A percentile compares a stretch with the other conserved stretches of the same genome.
Conservation (phyloP, 2,329 filamentous ascomycete genomes). For the Fusarium piperis region DNA sequence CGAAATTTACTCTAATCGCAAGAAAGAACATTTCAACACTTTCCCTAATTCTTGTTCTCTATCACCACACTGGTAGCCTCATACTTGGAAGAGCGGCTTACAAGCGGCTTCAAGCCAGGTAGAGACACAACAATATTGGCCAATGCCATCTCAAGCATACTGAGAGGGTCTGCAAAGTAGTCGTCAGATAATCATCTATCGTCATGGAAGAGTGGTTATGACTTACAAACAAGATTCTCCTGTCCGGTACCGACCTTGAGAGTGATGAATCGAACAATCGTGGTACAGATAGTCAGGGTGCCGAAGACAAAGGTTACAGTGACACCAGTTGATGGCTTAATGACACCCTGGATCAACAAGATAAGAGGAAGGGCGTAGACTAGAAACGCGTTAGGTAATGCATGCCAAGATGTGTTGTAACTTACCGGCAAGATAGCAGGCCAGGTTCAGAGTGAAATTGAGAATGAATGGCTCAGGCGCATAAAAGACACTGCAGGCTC, state of each 20-base stretch:
- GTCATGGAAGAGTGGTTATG: fast-evolving
- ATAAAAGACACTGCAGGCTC: conserved; percentile 49
- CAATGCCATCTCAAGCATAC: conserved; percentile 33
- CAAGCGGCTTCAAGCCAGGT: conserved; percentile 33
- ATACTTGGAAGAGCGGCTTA: conserved; percentile 9
- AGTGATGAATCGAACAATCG: conserved; percentile 25
- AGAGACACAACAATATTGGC: conserved; percentile 33
- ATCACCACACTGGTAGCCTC: conserved; percentile 11
- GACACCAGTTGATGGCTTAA: conserved; percentile 23
- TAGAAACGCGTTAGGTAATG: conserved; percentile 7
- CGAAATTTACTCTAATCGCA: neutral
- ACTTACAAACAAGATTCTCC: conserved; percentile 38
- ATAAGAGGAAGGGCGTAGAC: conserved; percentile 47
- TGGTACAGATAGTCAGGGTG: conserved; percentile 30
- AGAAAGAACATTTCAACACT: neutral
- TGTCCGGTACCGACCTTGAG: conserved; percentile 36
- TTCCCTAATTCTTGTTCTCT: conserved; percentile 20
- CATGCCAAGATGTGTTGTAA: neutral
- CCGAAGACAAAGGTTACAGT: conserved; percentile 31
- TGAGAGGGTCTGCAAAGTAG: conserved; percentile 21
- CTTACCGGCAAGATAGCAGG: conserved; percentile 46
- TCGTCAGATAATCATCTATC: neutral
- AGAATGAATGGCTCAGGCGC: conserved; percentile 47
- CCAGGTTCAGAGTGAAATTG: conserved; percentile 48
- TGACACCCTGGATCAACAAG: conserved; percentile 40